Evolutionary conservation across 306 rosid species (phyloP), one percentile per base, ranked within the genome.

Genomic region (Lathyrus tuberosus): DNA sequence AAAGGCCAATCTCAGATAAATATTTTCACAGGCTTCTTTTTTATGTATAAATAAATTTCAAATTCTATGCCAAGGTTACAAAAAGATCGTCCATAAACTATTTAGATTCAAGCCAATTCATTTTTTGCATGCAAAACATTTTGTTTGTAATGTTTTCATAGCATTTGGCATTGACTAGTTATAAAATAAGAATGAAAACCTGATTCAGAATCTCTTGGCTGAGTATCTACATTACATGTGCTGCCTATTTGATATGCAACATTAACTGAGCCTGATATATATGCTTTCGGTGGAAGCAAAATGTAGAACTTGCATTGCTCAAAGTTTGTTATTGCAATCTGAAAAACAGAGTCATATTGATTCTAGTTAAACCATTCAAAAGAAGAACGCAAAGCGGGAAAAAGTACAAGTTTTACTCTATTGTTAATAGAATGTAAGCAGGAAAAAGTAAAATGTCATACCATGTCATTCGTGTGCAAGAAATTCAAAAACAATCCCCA

Each of bases 401-500:
- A 54, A 71, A 20, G 57, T 44, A 30, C 47, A 15, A 28, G 30
- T 24, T 30, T 54, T 40, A 24, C 28, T 10, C 30, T 16, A 76
- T 20, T 31, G 16, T 13, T 24, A 15, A 67, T 67, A 41, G 3
- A 52, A 35, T 20, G 42, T 12, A 30, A 16, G 42, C 15, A 63
- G 49, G n/a, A 56, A 70, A 28, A 44, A 2, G 31, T 53, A 57
- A 53, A 35, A 22, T 72, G 44, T 59, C 76, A 51, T 68, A 85
- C 89, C 80, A 3, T 80, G 37, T 82, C 68, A 52, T 59, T 0
- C 26, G 17, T 41, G 46, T 4, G n/a, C n/a, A 82, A 70, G 70
- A 18, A 69, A n/a, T 3, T 18, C 78, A 82, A 44, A 78, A 85
- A 85, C 35, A 13, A 71, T 18, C 52, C 78, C 87, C 87, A 85